Conservation (phyloP, 331 rosid genomes). For the Quercus tomentella region DNA sequence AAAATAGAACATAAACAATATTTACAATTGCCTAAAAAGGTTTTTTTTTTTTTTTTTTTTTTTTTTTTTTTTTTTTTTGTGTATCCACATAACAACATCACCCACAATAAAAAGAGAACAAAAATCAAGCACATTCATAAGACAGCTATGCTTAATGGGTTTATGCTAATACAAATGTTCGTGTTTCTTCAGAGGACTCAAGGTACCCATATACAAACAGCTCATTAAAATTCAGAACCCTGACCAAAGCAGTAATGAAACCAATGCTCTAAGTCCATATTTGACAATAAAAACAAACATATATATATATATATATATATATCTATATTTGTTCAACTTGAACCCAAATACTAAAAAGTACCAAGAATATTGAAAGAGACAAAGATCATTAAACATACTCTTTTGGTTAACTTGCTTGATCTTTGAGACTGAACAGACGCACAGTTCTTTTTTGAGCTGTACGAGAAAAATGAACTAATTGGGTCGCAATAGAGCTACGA, state of each 20-base stretch:
- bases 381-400: background rate
- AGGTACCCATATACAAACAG: background rate
- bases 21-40: no score
- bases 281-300: no score
- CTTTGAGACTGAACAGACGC: background rate
- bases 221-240: background rate
- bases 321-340: background rate
- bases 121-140: background rate
- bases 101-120: no score
- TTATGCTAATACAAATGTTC: background rate
- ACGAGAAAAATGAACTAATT: no score
- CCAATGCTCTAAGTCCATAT: background rate
- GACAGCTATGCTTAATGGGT: background rate
- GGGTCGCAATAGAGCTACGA: background rate
- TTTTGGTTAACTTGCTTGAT: background rate
- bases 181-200: no score
- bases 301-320: no score
- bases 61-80: no score
- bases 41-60: no score
- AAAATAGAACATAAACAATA: no score
- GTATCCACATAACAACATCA: no score
- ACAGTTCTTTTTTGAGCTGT: background rate
- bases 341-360: background rate
- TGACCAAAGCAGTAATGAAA: background rate
- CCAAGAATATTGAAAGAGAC: background rate